These are phyloP conservation scores for Fusarium veterinarium DNA, from an alignment of 2,329 filamentous ascomycete genomes.

Conservation along the genomic window DNA sequence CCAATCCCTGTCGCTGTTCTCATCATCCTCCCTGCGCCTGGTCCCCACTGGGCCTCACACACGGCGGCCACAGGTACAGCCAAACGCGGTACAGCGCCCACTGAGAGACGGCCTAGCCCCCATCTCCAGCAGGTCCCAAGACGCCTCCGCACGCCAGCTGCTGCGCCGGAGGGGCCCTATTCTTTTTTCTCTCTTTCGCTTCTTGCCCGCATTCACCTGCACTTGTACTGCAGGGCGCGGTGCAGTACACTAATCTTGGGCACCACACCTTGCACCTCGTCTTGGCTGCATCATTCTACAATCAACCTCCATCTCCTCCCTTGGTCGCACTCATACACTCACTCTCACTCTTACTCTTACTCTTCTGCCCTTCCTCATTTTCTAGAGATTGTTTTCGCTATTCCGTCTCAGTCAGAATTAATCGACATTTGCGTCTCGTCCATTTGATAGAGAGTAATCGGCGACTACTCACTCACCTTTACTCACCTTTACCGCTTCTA, in stretches of 20 bases:
- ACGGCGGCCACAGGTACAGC: conserved; percentile 25
- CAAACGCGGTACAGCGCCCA: conserved; percentile 17
- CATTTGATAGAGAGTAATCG: conserved; percentile 24
- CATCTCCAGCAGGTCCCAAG: conserved; percentile 24
- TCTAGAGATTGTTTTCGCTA: conserved; percentile 15
- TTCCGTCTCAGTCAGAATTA: conserved; percentile 16
- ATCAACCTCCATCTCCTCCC: conserved; percentile 19
- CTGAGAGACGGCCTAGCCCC: conserved; percentile 4
- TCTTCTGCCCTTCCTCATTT: conserved; percentile 9
- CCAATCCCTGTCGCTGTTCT: conserved; percentile 47
- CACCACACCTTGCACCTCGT: conserved; percentile 19
- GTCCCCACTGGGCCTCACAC: conserved; percentile 42
- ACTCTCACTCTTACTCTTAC: conserved; percentile 17
- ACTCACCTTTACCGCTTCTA: conserved; percentile 21
- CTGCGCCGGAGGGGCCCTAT: conserved; percentile 9
- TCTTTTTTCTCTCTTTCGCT: conserved; percentile 5
- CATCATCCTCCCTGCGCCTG: conserved; percentile 43
- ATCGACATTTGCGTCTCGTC: conserved; percentile 22
- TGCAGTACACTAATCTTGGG: conserved; percentile 13
- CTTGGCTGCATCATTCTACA: conserved; percentile 42
- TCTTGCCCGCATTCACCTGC: conserved; percentile 3
- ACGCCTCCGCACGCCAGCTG: conserved; percentile 33
- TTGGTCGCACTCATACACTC: background rate
- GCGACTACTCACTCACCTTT: conserved; percentile 18
- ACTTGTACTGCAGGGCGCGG: background rate